A percentile compares a stretch with the other conserved stretches of the same genome.
Evolutionary conservation across 257 asterid species (phyloP).

Genomic region (Gentiana straminea): DNA sequence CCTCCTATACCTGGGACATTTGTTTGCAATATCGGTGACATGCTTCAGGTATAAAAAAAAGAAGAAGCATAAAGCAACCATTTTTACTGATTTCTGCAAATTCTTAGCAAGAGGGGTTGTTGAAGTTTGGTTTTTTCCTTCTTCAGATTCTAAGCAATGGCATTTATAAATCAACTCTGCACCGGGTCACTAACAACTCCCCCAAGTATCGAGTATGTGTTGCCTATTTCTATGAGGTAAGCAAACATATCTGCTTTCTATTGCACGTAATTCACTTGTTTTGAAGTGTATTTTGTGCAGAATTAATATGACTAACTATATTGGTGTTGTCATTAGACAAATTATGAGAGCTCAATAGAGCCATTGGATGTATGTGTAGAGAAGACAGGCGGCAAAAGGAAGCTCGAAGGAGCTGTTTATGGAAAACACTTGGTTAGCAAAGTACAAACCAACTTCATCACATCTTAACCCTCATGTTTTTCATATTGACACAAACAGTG

Average conservation of each 20-base stretch:
- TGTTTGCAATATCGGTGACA: conserved; percentile 88
- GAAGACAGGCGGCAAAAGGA: conserved; percentile 52
- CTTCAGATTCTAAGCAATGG: conserved; percentile 70
- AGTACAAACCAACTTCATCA: conserved; percentile 56
- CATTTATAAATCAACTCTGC: conserved; percentile 73
- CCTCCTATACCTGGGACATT: conserved; percentile 70
- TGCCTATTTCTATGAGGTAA: conserved; percentile 87
- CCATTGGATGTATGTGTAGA: conserved; percentile 54
- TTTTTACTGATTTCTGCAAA: background rate
- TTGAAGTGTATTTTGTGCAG: background rate
- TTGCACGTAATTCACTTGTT: no score
- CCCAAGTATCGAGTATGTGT: conserved; percentile 61
- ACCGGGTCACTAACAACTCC: conserved; percentile 61
- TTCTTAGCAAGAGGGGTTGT: background rate
- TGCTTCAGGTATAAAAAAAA: conserved; percentile 51
- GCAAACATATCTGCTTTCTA: background rate
- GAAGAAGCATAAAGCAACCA: background rate
- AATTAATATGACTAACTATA: background rate
- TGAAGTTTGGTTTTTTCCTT: background rate
- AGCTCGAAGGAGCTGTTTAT: conserved; percentile 62
- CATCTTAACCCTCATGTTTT: background rate
- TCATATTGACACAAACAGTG: background rate
- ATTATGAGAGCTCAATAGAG: conserved; percentile 63
- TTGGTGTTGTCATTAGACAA: conserved; percentile 35
- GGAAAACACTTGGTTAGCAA: conserved; percentile 82